Conservation (phyloP, 202 grass and related monocot genomes). For the Saccharum hybrid region DNA sequence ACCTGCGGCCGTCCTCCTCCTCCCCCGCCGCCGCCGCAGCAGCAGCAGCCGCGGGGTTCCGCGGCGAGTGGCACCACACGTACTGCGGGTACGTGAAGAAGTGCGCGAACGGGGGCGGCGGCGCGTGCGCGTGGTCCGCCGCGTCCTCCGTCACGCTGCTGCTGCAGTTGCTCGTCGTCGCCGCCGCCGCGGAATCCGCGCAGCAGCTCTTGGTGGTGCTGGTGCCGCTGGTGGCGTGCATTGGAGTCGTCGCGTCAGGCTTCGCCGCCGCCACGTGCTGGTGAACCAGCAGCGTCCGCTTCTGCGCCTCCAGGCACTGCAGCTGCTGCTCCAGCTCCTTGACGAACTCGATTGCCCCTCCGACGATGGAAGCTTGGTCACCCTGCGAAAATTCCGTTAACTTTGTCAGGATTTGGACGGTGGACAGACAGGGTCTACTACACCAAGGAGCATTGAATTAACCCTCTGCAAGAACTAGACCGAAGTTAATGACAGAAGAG, state of each 20-base stretch:
- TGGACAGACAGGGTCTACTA: background rate
- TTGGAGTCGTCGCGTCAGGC: background rate
- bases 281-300: slow-evolving; percentile 55
- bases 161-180: slow-evolving; percentile 55
- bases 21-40: no score
- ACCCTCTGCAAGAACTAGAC: slow-evolving; percentile 16
- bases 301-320: slow-evolving; percentile 81
- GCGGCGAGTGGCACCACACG: slow-evolving; percentile 67
- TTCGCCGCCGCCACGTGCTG: background rate
- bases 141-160: slow-evolving; percentile 57
- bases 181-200: slow-evolving; percentile 25
- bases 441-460: slow-evolving; percentile 28
- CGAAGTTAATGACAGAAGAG: slow-evolving; percentile 15
- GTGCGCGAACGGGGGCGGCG: slow-evolving; percentile 65
- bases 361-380: slow-evolving; percentile 96
- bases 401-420: slow-evolving; percentile 9
- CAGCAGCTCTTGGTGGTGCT: background rate
- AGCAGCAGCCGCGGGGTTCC: slow-evolving; percentile 12
- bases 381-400: slow-evolving; percentile 56
- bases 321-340: slow-evolving; percentile 96
- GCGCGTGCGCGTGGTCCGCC: background rate
- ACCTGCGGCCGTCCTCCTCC: slow-evolving; percentile 18
- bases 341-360: slow-evolving; percentile 91
- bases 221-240: background rate
- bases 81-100: slow-evolving; percentile 97